Percentiles rank a stretch among this genome's conserved stretches.
These are phyloP conservation scores for Boechera stricta DNA, from an alignment of 345 rosid genomes.

Conservation along the genomic window DNA sequence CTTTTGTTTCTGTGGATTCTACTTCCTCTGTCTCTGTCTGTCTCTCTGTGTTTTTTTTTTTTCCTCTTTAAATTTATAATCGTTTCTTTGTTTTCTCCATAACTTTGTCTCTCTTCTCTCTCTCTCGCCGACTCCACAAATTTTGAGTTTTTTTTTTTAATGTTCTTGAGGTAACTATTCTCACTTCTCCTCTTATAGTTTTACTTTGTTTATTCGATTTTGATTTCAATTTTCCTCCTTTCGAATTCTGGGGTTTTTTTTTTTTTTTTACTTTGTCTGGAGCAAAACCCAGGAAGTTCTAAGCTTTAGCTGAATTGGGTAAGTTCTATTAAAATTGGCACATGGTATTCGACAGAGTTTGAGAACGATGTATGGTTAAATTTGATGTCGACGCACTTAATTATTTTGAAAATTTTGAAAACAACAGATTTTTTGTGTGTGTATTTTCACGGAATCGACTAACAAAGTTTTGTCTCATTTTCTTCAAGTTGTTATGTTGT, in stretches of 20 bases:
- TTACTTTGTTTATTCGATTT: neutral
- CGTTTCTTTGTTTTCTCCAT: slow-evolving; percentile 20
- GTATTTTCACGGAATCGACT: too few species aligned
- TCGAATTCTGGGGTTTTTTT: neutral
- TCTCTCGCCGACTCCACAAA: slow-evolving; percentile 16
- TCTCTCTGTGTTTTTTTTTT: slow-evolving; percentile 17
- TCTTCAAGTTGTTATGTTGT: slow-evolving; percentile 29
- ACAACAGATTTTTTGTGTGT: slow-evolving; percentile 1
- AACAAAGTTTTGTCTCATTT: slow-evolving; percentile 14
- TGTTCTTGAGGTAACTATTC: slow-evolving; percentile 36
- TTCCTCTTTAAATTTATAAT: slow-evolving; percentile 9
- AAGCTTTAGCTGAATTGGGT: slow-evolving; percentile 12
- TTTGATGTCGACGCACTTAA: slow-evolving; percentile 20
- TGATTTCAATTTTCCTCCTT: neutral
- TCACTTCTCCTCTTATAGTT: slow-evolving; percentile 13
- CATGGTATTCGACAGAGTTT: slow-evolving; percentile 21
- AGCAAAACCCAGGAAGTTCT: slow-evolving; percentile 11
- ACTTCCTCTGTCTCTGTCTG: slow-evolving; percentile 29
- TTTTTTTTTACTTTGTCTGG: neutral
- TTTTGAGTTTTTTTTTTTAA: neutral
- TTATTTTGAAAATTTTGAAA: neutral
- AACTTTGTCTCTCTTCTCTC: neutral
- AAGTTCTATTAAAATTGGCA: neutral
- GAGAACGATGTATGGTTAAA: slow-evolving; percentile 20
- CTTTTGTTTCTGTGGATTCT: slow-evolving; percentile 3